Base-by-base conservation (phyloP, 768 basidiomycete genomes). In the Tricholoma hemisulphureum region DNA sequence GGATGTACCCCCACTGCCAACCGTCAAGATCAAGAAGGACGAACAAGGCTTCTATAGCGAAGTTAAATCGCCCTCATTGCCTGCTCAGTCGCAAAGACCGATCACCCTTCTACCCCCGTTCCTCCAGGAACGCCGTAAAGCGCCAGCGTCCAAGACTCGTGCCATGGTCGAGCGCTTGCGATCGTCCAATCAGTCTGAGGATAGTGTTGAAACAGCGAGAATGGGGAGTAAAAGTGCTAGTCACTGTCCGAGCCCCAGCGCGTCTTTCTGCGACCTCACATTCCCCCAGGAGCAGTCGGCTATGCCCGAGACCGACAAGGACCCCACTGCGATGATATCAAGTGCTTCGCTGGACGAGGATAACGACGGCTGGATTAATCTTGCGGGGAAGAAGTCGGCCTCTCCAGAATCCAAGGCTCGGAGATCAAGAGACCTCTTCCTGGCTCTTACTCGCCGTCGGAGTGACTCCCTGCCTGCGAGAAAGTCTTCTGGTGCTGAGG, bases 111-210 rank as follows among this genome's bases (percentile, higher is more conserved):
- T 85, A 21, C 82, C 83, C 0, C 71, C 80, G 7, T 83, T 83
- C 68, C 70, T 84, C 24, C 75, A 80, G 46, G 78, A 79, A 39
- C 74, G 73, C 16, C 74, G 70, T 26, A 76, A 75, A 43, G 70
- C 73, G 10, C 75, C 82, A 20, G 65, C 75, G 29, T 86, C 84
- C 20, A 80, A 79, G 63, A 86, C 85, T 18, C 77, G 85, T 11
- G 80, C 82, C 60, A 81, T 86, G 39, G 81, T 86, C 28, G 84
- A 86, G 60, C 75, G 77, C 32, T 67, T 86, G 37, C 78, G 83
- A 53, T 81, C 77, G 6, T 61, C 59, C 28, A 58, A 61, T 43
- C 58, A 62, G 13, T 43, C 35, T 14, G 35, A 53, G 29, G 39
- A 43, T 13, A 41, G 4, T 5, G 26, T 11, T 31, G 21, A 20